Percentiles rank a stretch among this genome's conserved stretches.
Conservation (phyloP, 768 basidiomycete genomes). For the Suillus subluteus region DNA sequence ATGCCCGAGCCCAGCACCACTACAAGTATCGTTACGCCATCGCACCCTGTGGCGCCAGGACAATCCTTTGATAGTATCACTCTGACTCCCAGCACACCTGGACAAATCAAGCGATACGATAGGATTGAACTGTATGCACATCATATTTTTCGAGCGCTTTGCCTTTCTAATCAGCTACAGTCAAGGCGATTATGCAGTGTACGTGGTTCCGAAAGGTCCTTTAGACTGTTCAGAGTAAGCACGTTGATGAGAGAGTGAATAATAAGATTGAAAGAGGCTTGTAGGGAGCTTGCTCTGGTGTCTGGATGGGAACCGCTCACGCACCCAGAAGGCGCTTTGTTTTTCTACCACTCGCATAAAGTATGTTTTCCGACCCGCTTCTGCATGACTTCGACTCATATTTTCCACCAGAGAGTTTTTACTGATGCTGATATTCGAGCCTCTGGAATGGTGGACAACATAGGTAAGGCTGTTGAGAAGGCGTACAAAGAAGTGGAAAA, state of each 20-base stretch:
- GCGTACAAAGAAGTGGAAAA: neutral
- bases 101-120: neutral
- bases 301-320: constrained; percentile 3
- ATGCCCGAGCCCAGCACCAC: neutral
- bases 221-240: constrained; percentile 5
- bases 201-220: neutral
- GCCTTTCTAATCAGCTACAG: neutral
- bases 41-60: neutral
- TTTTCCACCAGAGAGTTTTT: neutral
- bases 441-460: neutral
- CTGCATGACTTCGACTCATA: neutral
- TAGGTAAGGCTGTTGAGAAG: neutral
- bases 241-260: neutral
- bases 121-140: neutral
- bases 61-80: neutral
- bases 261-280: neutral
- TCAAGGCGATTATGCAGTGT: neutral
- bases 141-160: neutral
- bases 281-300: neutral
- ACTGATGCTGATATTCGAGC: constrained; percentile 1
- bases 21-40: no score
- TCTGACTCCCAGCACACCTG: neutral
- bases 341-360: neutral
- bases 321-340: neutral
- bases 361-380: neutral